Evolutionary conservation across 345 rosid species (phyloP).

Genomic region (Anacardium occidentale): DNA sequence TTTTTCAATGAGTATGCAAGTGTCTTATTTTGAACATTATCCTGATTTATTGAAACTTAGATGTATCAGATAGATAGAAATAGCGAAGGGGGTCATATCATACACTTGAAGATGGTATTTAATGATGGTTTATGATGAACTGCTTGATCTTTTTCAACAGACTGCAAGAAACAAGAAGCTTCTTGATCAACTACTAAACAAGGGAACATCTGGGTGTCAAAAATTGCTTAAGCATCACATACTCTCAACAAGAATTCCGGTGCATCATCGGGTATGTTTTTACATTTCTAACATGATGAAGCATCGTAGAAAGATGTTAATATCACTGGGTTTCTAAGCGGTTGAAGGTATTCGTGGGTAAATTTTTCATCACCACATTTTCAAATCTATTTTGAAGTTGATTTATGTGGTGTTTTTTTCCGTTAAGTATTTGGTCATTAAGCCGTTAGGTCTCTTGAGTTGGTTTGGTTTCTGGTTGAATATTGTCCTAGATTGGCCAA

Average conservation of each 20-base stretch:
- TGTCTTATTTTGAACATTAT: too few relatives aligned
- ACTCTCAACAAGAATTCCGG: constrained; percentile 25
- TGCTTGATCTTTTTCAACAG: constrained; percentile 30
- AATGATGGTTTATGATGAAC: constrained; percentile 8
- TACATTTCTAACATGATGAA: neutral
- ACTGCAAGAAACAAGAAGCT: constrained; percentile 21
- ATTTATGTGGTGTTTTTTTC: too few relatives aligned
- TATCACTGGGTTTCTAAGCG: neutral
- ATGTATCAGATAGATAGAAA: neutral
- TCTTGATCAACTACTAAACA: constrained; percentile 20
- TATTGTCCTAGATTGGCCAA: neutral
- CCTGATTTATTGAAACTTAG: neutral
- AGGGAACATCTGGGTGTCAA: constrained; percentile 17
- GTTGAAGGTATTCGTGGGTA: neutral
- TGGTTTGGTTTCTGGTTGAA: neutral
- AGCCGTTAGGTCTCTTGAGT: neutral
- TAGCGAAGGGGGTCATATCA: neutral
- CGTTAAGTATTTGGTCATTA: neutral
- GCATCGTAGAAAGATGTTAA: neutral
- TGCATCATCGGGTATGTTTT: constrained; percentile 33
- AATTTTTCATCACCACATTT: neutral
- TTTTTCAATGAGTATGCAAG: too few relatives aligned
- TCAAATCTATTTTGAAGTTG: too few relatives aligned
- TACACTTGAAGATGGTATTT: neutral
- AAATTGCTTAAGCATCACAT: constrained; percentile 20